Percentiles rank a stretch among this genome's conserved stretches.
Conservation (phyloP, 2,329 filamentous ascomycete species). For the Fusarium sp. region DNA sequence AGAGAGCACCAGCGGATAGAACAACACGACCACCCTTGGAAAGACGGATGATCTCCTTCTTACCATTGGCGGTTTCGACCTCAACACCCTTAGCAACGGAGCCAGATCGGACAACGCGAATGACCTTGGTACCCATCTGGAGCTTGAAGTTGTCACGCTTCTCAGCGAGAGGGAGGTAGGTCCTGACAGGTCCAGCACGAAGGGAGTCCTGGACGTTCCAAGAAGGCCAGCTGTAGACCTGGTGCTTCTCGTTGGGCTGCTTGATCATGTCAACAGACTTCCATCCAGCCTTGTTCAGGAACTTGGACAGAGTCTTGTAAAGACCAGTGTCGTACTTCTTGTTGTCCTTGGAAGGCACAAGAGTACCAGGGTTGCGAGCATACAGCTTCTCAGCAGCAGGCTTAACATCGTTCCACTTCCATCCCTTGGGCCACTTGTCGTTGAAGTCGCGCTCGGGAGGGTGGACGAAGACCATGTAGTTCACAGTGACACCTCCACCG, state of each 20-base stretch:
- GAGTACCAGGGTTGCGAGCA: slow-evolving; percentile 61
- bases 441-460: slow-evolving; percentile 71
- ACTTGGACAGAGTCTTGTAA: slow-evolving; percentile 69
- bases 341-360: slow-evolving; percentile 71
- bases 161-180: slow-evolving; percentile 72
- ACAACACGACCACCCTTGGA: slow-evolving; percentile 71
- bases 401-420: slow-evolving; percentile 68
- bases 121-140: slow-evolving; percentile 71
- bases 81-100: slow-evolving; percentile 73
- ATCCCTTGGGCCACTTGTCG: slow-evolving; percentile 75
- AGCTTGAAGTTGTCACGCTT: slow-evolving; percentile 72
- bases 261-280: slow-evolving; percentile 69
- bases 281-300: slow-evolving; percentile 72
- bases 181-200: slow-evolving; percentile 75
- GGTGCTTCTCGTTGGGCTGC: slow-evolving; percentile 71
- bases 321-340: slow-evolving; percentile 74
- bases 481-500: slow-evolving; percentile 73
- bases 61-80: slow-evolving; percentile 62
- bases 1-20: slow-evolving; percentile 73
- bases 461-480: slow-evolving; percentile 75
- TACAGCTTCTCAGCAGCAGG: slow-evolving; percentile 71
- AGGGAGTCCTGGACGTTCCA: slow-evolving; percentile 75
- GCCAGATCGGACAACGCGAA: slow-evolving; percentile 70
- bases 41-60: slow-evolving; percentile 67
- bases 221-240: slow-evolving; percentile 70